Evolutionary conservation across 2,329 filamentous ascomycete genomes (phyloP).

Genomic region (Drechslerella stenobrocha): DNA sequence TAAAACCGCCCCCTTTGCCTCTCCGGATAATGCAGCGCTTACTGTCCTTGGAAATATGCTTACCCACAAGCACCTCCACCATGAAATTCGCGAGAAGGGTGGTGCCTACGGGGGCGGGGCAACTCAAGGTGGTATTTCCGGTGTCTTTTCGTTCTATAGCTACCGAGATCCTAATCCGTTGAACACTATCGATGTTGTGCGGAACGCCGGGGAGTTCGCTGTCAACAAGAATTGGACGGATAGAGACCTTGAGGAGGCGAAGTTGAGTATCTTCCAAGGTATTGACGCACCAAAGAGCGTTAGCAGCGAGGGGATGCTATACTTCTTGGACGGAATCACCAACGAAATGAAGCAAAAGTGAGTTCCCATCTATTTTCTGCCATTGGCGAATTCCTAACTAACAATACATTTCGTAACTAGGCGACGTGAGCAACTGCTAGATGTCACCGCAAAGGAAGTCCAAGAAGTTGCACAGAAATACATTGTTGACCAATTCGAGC

Average conservation of each 20-base stretch:
- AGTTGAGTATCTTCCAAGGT: constrained; percentile 88
- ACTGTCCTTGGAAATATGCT: constrained; percentile 88
- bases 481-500: constrained; percentile 68
- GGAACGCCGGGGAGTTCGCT: constrained; percentile 79
- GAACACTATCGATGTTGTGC: constrained; percentile 84
- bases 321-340: constrained; percentile 81
- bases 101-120: constrained; percentile 94
- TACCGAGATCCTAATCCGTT: constrained; percentile 95
- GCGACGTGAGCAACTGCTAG: constrained; percentile 80
- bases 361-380: constrained; percentile 20
- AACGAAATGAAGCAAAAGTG: constrained; percentile 78
- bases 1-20: constrained; percentile 80
- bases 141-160: constrained; percentile 90
- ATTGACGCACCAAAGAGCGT: constrained; percentile 87
- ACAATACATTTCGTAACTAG: constrained; percentile 53
- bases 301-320: constrained; percentile 80
- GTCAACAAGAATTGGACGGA: constrained; percentile 77
- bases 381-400: constrained; percentile 10
- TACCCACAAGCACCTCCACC: constrained; percentile 94
- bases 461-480: constrained; percentile 79
- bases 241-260: constrained; percentile 90
- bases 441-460: constrained; percentile 80
- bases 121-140: constrained; percentile 75
- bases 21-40: constrained; percentile 73
- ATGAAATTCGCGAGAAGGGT: constrained; percentile 96